Base-by-base conservation (phyloP, 495 filamentous ascomycete genomes). In the Thozetella sp. region DNA sequence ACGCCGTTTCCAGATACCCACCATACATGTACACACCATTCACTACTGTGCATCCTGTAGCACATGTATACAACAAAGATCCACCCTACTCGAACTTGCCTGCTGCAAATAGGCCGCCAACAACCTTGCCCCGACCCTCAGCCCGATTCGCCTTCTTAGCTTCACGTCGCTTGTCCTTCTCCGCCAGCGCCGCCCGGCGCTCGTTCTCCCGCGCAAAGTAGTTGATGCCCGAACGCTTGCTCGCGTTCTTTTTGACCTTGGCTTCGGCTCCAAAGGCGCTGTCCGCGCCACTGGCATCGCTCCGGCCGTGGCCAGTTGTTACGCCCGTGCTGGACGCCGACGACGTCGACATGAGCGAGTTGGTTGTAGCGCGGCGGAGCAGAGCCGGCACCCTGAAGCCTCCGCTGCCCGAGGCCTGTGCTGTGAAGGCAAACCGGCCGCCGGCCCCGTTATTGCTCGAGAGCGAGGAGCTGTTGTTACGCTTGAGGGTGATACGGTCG, bases 401-500 rank as follows among this genome's bases (percentile, higher is more conserved):
- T 1, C 78, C 75, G 6, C 76, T 68, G 22, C 60, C 65, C 15
- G 69, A 62, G 3, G 71, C 55, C 13, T 78, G 63, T 23, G 79
- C 76, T 26, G 77, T 67, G 76, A 94, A 94, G 3, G 91, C 90
- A 48, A 90, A 71, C 25, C 84, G 80, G 26, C 34, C 59, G 24
- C 58, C 52, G 2, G 4, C 25, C 2, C 62, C 66, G 24, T 73
- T 73, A 37, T 61, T 73, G 43, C 81, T 71, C 13, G 83, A 77
- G 61, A 82, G 72, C 58, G 23, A 69, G 66, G 58, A 69, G 45
- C 81, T 81, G 3, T 73, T 71, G 63, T 81, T 80, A 53, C 91
- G 89, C 63, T 92, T 89, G 34, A 96, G 81, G 51, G 86, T 84
- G 51, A 96, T 86, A 58, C 94, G 92, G 74, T 98, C 92, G 55